These are phyloP conservation scores for Mycosphaerelloides madeirae DNA, from an alignment of 2,329 filamentous ascomycete genomes.

Conservation along the genomic window DNA sequence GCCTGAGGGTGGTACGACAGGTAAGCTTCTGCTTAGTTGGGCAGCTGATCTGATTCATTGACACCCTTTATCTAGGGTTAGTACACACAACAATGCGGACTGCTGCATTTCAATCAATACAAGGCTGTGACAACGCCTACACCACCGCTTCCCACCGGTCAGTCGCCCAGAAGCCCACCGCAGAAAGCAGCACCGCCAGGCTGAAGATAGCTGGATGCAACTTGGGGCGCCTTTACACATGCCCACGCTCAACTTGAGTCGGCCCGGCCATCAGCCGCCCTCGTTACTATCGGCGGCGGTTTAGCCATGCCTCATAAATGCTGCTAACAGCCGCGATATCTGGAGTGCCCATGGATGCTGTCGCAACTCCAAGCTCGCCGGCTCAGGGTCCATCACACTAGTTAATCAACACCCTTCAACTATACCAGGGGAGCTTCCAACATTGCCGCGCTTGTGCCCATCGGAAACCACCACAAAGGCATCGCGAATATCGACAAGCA, in stretches of 20 bases:
- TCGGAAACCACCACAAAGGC: background rate
- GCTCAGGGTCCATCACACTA: background rate
- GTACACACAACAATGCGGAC: too few relatives aligned
- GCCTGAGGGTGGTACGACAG: too few relatives aligned
- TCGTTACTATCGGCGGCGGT: background rate
- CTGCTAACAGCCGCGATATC: background rate
- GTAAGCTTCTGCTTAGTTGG: too few relatives aligned
- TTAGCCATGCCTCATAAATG: background rate
- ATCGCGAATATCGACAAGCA: background rate
- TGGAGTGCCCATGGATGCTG: background rate
- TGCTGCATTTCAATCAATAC: too few relatives aligned
- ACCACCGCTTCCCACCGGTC: too few relatives aligned
- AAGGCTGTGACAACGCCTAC: too few relatives aligned
- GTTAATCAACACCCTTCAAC: background rate
- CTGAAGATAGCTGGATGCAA: too few relatives aligned
- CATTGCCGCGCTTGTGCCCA: background rate
- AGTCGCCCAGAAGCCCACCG: background rate
- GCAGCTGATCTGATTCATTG: too few relatives aligned
- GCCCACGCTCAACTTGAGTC: background rate
- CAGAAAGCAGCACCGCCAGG: background rate
- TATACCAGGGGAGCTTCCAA: background rate
- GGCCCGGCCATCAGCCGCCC: constrained; percentile 2
- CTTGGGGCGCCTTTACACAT: too few relatives aligned
- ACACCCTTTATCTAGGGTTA: too few relatives aligned
- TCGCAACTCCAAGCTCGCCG: background rate